A percentile compares a stretch with the other conserved stretches of the same genome.
Conservation (phyloP, 768 basidiomycete species). For the Mycena vulgaris region DNA sequence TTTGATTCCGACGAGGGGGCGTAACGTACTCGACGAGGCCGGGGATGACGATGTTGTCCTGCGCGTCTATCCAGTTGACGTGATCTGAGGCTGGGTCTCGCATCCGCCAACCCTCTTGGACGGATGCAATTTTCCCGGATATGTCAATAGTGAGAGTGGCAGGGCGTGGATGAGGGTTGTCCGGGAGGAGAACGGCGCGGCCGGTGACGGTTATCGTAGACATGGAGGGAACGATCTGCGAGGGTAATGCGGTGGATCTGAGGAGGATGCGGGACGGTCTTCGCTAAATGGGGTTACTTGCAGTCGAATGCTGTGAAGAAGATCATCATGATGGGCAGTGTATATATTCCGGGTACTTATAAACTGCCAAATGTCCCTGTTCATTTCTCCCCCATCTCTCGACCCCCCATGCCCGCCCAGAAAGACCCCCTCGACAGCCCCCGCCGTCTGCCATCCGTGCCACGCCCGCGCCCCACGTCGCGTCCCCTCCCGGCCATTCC, state of each 20-base stretch:
- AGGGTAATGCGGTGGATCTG: no score
- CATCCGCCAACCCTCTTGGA: constrained; percentile 55
- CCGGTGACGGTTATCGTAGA: constrained; percentile 58
- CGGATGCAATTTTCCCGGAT: constrained; percentile 73
- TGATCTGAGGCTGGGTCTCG: constrained; percentile 49
- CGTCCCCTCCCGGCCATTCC: constrained; percentile 68
- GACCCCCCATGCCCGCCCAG: neutral
- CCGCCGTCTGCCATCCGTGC: constrained; percentile 43
- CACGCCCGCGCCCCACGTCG: constrained; percentile 47
- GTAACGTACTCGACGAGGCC: constrained; percentile 83
- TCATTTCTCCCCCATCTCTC: neutral
- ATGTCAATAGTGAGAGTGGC: constrained; percentile 78
- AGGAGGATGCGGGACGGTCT: no score
- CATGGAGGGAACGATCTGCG: no score
- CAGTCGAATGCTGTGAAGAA: no score
- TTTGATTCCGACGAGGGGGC: neutral
- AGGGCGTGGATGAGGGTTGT: constrained; percentile 60
- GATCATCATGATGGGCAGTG: no score
- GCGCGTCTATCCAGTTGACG: constrained; percentile 67
- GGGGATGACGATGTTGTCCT: constrained; percentile 74
- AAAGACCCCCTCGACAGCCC: constrained; percentile 8
- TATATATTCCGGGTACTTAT: no score
- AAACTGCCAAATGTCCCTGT: no score
- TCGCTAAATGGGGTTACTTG: no score
- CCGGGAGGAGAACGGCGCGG: constrained; percentile 72